These are phyloP conservation scores for Amborella trichopoda DNA, from an alignment of 164 flowering plant genomes.

Conservation along the genomic window DNA sequence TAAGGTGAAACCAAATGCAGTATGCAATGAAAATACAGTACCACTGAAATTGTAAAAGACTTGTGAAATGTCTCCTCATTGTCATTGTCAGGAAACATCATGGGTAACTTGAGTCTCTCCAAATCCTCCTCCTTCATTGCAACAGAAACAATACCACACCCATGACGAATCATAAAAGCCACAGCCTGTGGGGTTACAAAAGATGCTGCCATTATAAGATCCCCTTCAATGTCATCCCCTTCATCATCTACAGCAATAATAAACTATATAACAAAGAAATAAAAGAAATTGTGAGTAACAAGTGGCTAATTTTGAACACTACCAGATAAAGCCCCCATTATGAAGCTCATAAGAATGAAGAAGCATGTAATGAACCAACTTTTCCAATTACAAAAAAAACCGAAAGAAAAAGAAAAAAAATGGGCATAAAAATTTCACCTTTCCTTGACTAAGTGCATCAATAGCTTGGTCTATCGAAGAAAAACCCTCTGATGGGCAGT, in stretches of 20 bases:
- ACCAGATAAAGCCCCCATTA: not conserved
- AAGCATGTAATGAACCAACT: not conserved
- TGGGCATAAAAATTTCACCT: conserved; percentile 25
- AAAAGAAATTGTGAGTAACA: not conserved
- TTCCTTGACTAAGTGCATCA: conserved; percentile 40
- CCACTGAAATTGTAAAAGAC: conserved; percentile 80
- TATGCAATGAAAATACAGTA: too few relatives aligned
- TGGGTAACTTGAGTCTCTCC: conserved; percentile 61
- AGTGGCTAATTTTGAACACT: not conserved
- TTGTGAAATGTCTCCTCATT: conserved; percentile 63
- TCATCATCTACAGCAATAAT: conserved; percentile 93
- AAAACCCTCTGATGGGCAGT: conserved; percentile 68
- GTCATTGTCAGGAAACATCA: conserved; percentile 58
- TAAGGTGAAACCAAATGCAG: too few relatives aligned
- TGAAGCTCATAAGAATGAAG: not conserved
- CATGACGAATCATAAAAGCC: conserved; percentile 67
- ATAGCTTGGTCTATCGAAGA: conserved; percentile 72
- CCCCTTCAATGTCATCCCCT: conserved; percentile 54
- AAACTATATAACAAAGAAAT: conserved; percentile 33
- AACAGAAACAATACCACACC: conserved; percentile 86
- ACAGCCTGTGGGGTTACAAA: conserved; percentile 29
- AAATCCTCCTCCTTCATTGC: conserved; percentile 88
- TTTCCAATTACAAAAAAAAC: too few relatives aligned
- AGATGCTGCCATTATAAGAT: conserved; percentile 78
- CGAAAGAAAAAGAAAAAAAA: not conserved